These are phyloP conservation scores for Firmiana major DNA, from an alignment of 345 rosid genomes.

Conservation along the genomic window DNA sequence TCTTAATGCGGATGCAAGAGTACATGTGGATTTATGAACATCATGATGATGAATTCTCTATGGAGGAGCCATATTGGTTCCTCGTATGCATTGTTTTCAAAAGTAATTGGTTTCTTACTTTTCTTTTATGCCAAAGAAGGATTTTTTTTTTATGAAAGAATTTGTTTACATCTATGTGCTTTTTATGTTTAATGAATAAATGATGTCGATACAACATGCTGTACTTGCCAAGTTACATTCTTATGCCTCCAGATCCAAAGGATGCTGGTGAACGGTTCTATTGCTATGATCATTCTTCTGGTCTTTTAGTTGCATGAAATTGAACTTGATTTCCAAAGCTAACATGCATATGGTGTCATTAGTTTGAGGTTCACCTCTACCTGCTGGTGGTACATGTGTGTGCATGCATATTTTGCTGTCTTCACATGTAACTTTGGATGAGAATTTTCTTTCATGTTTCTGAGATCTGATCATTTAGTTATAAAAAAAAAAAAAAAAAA, in stretches of 20 bases:
- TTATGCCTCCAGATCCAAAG: not conserved
- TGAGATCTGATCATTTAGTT: not conserved
- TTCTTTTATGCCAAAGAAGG: not conserved
- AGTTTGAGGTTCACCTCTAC: not conserved
- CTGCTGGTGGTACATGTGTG: not conserved
- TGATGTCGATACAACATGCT: not conserved
- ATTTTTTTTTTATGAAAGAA: not conserved
- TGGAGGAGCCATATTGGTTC: not conserved
- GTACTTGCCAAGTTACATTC: not conserved
- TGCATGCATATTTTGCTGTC: not conserved
- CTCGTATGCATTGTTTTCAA: not conserved
- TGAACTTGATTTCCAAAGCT: slow-evolving; percentile 5
- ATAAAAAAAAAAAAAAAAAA: not conserved
- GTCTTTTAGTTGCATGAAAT: not conserved
- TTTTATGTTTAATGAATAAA: not conserved
- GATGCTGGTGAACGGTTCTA: not conserved
- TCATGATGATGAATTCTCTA: not conserved
- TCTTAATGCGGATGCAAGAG: not conserved
- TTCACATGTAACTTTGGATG: not conserved
- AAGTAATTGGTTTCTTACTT: not conserved
- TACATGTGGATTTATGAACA: not conserved
- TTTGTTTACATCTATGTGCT: not conserved
- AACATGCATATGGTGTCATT: not conserved
- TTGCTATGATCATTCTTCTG: not conserved
- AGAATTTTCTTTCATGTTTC: not conserved